Conservation (phyloP, 1,139 yeast species). For the Yamadazyma friedrichii region DNA sequence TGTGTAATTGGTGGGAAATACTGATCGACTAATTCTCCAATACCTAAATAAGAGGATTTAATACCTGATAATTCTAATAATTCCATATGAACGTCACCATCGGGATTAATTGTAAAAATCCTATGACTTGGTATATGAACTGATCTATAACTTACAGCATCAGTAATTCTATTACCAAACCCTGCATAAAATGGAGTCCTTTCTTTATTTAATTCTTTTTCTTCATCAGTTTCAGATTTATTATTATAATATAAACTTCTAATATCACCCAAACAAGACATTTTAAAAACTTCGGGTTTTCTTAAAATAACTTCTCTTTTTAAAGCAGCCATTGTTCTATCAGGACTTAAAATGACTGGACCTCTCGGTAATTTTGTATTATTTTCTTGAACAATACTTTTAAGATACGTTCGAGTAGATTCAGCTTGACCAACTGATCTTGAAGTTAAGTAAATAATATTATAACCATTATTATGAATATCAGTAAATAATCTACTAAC, state of each 20-base stretch:
- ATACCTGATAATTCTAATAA: constrained; percentile 91
- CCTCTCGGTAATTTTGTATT: constrained; percentile 78
- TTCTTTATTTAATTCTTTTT: constrained; percentile 19
- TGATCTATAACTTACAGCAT: constrained; percentile 90
- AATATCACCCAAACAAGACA: constrained; percentile 93
- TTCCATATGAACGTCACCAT: constrained; percentile 98
- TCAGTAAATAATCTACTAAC: constrained; percentile 90
- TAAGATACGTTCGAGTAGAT: constrained; percentile 79
- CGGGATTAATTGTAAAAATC: constrained; percentile 93
- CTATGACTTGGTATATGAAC: constrained; percentile 94
- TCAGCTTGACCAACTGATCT: constrained; percentile 97
- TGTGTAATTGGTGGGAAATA: constrained; percentile 85
- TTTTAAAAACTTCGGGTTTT: constrained; percentile 96
- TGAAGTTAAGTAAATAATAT: constrained; percentile 90
- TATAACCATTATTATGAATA: constrained; percentile 83
- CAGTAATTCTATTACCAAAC: constrained; percentile 95
- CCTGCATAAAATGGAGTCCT: constrained; percentile 93
- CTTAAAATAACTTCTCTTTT: constrained; percentile 87
- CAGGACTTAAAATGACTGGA: constrained; percentile 95
- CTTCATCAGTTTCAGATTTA: constrained; percentile 8
- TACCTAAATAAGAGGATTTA: constrained; percentile 81
- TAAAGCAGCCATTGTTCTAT: constrained; percentile 93
- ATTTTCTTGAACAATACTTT: constrained; percentile 71
- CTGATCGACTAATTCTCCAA: constrained; percentile 94
- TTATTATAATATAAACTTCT: constrained; percentile 55